A percentile compares a stretch with the other conserved stretches of the same genome.
phyloP scores from a whole-genome alignment of 2,329 filamentous ascomycete genomes.

The Fusarium udum region DNA sequence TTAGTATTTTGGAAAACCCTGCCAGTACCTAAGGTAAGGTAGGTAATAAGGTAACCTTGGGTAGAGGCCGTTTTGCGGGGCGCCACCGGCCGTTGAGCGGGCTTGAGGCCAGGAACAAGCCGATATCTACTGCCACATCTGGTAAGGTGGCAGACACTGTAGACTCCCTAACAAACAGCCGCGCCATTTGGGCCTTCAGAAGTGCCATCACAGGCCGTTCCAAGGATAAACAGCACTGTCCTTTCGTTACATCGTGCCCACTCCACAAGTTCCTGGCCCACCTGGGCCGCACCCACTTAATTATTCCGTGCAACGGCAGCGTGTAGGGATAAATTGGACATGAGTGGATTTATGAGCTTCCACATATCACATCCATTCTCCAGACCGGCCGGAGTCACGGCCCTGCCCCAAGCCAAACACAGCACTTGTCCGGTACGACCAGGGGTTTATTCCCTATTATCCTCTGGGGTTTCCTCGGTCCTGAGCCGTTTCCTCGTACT shows the following conservation, averaged over 20 bases:
- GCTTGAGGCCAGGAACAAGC: conserved; percentile 22
- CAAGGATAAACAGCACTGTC: conserved; percentile 17
- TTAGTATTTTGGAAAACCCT: too few relatives aligned
- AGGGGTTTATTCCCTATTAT: conserved; percentile 25
- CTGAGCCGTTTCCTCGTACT: conserved; percentile 26
- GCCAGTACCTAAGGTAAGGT: too few relatives aligned
- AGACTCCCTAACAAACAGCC: neutral
- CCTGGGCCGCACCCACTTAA: conserved; percentile 17
- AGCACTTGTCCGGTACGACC: conserved; percentile 25
- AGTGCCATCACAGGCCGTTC: neutral
- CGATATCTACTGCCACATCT: conserved; percentile 19
- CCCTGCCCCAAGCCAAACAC: conserved; percentile 28
- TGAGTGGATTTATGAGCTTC: conserved; percentile 19
- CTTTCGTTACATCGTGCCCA: conserved; percentile 37
- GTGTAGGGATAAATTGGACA: conserved; percentile 25
- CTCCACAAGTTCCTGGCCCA: conserved; percentile 41
- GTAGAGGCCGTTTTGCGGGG: conserved; percentile 17
- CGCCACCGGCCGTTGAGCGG: conserved; percentile 21
- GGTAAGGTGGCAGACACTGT: conserved; percentile 28
- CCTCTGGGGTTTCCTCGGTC: conserved; percentile 14
- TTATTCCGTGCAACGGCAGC: conserved; percentile 26
- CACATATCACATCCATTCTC: conserved; percentile 33
- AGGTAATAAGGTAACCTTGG: too few relatives aligned
- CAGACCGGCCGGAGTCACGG: conserved; percentile 35
- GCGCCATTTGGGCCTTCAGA: neutral